These are phyloP conservation scores for Hericium alpestre DNA, from an alignment of 768 basidiomycete genomes.

Conservation along the genomic window DNA sequence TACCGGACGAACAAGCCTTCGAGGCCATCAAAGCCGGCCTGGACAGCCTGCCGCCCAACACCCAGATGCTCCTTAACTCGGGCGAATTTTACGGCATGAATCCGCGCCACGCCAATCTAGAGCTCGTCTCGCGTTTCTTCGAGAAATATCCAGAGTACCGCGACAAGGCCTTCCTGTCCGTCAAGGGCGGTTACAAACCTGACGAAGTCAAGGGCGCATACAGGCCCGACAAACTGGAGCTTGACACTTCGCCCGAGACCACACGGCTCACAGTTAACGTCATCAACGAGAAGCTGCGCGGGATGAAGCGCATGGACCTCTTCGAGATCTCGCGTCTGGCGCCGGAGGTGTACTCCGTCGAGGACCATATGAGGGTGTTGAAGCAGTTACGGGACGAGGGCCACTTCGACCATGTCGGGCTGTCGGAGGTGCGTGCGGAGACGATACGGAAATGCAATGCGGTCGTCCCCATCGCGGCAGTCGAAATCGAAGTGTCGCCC, in stretches of 20 bases:
- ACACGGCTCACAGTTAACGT: conserved; percentile 7
- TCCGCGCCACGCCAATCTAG: conserved; percentile 30
- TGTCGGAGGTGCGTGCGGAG: conserved; percentile 43
- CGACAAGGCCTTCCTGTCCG: conserved; percentile 36
- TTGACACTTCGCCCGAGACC: conserved; percentile 1
- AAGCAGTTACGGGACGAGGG: conserved; percentile 39
- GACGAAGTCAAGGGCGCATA: conserved; percentile 27
- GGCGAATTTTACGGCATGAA: conserved; percentile 51
- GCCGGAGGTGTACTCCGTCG: conserved; percentile 27
- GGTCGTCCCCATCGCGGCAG: conserved; percentile 31
- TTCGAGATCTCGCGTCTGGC: conserved; percentile 46
- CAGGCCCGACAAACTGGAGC: too few relatives aligned
- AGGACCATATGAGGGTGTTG: conserved; percentile 34
- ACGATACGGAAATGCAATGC: conserved; percentile 26
- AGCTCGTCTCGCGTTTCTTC: conserved; percentile 41
- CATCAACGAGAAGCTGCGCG: conserved; percentile 26
- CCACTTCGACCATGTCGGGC: conserved; percentile 48
- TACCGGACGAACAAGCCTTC: conserved; percentile 51
- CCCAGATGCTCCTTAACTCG: conserved; percentile 42
- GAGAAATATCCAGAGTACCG: conserved; percentile 32
- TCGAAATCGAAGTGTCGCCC: conserved; percentile 60
- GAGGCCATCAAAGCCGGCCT: conserved; percentile 47
- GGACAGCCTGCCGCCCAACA: conserved; percentile 29
- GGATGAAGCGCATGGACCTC: conserved; percentile 47
- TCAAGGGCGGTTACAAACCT: conserved; percentile 25